These are phyloP conservation scores for Lagenidium sp. DNA, from an alignment of 352 stramenopile species.

Conservation along the genomic window DNA sequence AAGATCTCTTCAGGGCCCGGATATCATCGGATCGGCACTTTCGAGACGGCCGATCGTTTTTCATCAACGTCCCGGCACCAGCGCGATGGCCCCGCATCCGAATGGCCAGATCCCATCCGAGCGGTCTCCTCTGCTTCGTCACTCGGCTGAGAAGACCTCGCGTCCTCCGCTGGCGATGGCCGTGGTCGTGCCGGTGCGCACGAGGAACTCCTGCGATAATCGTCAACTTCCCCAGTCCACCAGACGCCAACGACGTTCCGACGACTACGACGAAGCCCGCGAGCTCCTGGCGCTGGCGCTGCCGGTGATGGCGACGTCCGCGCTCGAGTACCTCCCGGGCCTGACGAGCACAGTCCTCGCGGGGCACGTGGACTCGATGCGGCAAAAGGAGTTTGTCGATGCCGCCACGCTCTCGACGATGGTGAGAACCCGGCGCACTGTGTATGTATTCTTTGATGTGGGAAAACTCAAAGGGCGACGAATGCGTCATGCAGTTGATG, in stretches of 20 bases:
- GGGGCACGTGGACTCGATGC: conserved; percentile 41
- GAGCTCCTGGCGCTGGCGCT: conserved; percentile 36
- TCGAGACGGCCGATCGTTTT: too few relatives aligned
- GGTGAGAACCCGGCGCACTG: too few relatives aligned
- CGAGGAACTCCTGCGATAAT: too few relatives aligned
- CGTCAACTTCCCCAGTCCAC: not conserved
- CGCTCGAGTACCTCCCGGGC: conserved; percentile 37
- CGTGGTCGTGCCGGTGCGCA: conserved; percentile 12
- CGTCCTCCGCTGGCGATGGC: conserved; percentile 15
- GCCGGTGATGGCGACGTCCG: conserved; percentile 34
- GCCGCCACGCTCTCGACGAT: conserved; percentile 59
- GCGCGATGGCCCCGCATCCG: too few relatives aligned
- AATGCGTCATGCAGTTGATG: too few relatives aligned
- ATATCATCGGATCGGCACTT: too few relatives aligned
- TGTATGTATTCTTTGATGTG: too few relatives aligned
- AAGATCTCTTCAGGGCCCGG: too few relatives aligned
- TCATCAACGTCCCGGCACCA: too few relatives aligned
- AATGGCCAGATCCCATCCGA: conserved; percentile 3
- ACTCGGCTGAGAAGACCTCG: conserved; percentile 2
- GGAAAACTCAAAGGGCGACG: too few relatives aligned
- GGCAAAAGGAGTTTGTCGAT: conserved; percentile 55
- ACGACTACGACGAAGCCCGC: conserved; percentile 19
- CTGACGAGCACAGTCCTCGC: conserved; percentile 59
- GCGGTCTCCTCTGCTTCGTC: conserved; percentile 6
- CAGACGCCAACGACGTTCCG: conserved; percentile 6